Evolutionary conservation across 805 yeast species (phyloP).

Genomic region (Wickerhamiella vanderwaltii): DNA sequence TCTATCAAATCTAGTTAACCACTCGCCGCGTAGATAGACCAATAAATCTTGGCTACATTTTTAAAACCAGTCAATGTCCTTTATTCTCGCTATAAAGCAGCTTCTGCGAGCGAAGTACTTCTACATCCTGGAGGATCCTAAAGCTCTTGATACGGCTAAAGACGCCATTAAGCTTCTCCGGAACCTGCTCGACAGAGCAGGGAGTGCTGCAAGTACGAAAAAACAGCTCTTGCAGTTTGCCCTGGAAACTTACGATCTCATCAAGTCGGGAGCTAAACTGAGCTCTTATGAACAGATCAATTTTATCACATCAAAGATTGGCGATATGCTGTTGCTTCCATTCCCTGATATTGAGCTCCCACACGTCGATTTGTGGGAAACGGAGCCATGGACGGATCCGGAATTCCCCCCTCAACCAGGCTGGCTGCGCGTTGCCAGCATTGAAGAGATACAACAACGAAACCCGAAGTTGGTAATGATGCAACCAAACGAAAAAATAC

Average conservation of each 20-base stretch:
- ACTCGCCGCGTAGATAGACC: too few relatives aligned
- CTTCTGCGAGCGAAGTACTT: background rate
- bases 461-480: conserved; percentile 4
- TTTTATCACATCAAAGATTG: conserved; percentile 26
- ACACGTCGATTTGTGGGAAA: background rate
- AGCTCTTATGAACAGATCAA: conserved; percentile 19
- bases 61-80: too few relatives aligned
- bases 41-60: too few relatives aligned
- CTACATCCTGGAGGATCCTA: conserved; percentile 3
- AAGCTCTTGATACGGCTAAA: conserved; percentile 4
- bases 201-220: background rate
- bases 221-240: conserved; percentile 11
- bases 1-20: too few relatives aligned
- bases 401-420: background rate
- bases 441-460: background rate
- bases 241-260: conserved; percentile 15
- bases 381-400: conserved; percentile 2
- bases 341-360: conserved; percentile 12
- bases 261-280: conserved; percentile 16
- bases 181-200: background rate
- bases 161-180: background rate
- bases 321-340: conserved; percentile 26
- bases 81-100: too few relatives aligned
- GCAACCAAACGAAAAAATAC: conserved; percentile 3
- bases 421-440: background rate